These are phyloP conservation scores for Rhododendron henanense DNA, from an alignment of 148 eudicot genomes.

Conservation along the genomic window DNA sequence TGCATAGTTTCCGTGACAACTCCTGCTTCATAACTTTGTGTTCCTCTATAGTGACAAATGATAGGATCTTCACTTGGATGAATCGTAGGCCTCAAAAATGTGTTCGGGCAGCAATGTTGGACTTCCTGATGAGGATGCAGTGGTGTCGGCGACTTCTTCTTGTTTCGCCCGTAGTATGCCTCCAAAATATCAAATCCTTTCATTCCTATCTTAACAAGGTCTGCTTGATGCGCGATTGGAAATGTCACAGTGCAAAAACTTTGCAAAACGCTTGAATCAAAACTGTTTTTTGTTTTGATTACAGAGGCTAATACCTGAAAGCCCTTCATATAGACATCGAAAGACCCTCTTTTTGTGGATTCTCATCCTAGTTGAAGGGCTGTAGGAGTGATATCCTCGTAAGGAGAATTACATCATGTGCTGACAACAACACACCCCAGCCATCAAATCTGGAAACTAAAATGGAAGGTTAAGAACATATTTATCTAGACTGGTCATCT, in stretches of 20 bases:
- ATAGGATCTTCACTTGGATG: background rate
- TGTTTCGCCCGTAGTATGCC: background rate
- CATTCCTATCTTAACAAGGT: background rate
- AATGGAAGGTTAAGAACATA: background rate
- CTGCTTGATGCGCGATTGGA: background rate
- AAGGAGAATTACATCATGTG: background rate
- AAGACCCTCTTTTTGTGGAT: background rate
- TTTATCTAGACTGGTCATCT: background rate
- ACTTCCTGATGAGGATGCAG: background rate
- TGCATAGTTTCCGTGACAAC: too few relatives aligned
- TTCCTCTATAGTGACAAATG: background rate
- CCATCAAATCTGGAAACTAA: background rate
- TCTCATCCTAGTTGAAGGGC: background rate
- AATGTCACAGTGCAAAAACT: background rate
- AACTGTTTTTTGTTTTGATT: background rate
- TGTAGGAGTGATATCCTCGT: background rate
- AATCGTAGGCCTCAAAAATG: background rate
- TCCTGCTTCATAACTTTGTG: background rate
- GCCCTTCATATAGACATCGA: slow-evolving; percentile 1
- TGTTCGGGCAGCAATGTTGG: background rate
- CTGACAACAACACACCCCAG: background rate
- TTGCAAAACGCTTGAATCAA: background rate
- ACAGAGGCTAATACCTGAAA: background rate
- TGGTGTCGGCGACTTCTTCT: background rate
- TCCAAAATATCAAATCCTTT: background rate